Conservation (phyloP, 306 rosid genomes). For the Quercus aquifolioides region DNA sequence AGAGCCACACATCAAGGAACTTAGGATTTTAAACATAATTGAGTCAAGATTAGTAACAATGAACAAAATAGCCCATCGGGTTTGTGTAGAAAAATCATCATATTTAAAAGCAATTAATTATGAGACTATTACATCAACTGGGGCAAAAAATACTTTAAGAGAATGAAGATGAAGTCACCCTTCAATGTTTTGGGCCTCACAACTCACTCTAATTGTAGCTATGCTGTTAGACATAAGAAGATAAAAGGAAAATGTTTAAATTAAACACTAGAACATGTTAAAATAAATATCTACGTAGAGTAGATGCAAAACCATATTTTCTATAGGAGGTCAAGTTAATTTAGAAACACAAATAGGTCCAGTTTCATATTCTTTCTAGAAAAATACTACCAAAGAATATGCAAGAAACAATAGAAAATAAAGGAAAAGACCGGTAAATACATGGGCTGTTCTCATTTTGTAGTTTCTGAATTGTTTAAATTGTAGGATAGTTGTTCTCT, state of each 20-base stretch:
- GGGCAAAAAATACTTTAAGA: background rate
- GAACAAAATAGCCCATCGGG: no score
- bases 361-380: background rate
- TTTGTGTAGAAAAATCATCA: no score
- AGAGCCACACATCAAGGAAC: no score
- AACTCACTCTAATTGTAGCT: slow-evolving; percentile 65
- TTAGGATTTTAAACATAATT: no score
- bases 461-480: no score
- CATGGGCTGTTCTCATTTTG: slow-evolving; percentile 30
- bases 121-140: no score
- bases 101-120: no score
- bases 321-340: background rate
- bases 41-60: no score
- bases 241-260: slow-evolving; percentile 4
- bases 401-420: background rate
- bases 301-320: background rate
- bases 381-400: background rate
- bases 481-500: no score
- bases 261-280: background rate
- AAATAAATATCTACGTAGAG: background rate
- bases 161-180: slow-evolving; percentile 46
- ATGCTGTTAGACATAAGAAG: slow-evolving; percentile 36
- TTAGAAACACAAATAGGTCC: background rate
- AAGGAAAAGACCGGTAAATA: slow-evolving; percentile 9
- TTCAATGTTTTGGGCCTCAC: slow-evolving; percentile 62